Base-by-base conservation (phyloP, 768 basidiomycete genomes). In the Mycena kentingensis region DNA sequence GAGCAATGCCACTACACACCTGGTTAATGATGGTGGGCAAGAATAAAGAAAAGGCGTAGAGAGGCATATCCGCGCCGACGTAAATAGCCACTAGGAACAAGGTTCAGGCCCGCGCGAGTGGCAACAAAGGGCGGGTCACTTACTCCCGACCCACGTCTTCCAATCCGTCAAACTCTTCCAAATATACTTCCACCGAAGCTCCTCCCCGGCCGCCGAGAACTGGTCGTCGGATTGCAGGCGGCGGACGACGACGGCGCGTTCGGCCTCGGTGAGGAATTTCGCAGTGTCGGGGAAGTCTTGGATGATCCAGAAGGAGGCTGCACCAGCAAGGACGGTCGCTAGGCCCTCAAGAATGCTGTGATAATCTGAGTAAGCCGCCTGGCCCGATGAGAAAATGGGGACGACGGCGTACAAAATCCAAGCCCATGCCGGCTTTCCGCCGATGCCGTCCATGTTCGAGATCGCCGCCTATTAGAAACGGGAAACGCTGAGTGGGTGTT, bases 221-320 rank as follows among this genome's bases (percentile, higher is more conserved):
- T 88, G 84, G 55, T 82, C 76, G 62, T 89, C 85, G 12, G 68
- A 62, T 63, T 90, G 85, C 29, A 91, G 72, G 18, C 87, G 74
- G 21, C 82, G 77, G 47, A 90, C 75, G 46, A 88, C 77, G 18
- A 85, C 73, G 7, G 82, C 83, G 26, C 86, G 75, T 68, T 91
- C 89, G 3, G 72, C 77, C 58, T 87, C 85, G n/a, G 77, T 78
- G 5, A 92, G 73, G 72, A 90, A 91, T 58, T 78, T 86, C 24
- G 88, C 89, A 1, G 82, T 87, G 60, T 91, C 87, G 3, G 90
- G 89, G 69, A 91, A 92, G 64, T 91, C 90, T 60, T 89, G 83
- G 52, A 91, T 81, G 63, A 91, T 81, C 77, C 80, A 91, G 71
- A 83, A 90, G 2, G 87, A 89, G 10, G 74, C 65, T 21, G 66